A percentile compares a stretch with the other conserved stretches of the same genome.
phyloP scores from a whole-genome alignment of 1,284 basidiomycete species.

The Austropuccinia psidii region DNA sequence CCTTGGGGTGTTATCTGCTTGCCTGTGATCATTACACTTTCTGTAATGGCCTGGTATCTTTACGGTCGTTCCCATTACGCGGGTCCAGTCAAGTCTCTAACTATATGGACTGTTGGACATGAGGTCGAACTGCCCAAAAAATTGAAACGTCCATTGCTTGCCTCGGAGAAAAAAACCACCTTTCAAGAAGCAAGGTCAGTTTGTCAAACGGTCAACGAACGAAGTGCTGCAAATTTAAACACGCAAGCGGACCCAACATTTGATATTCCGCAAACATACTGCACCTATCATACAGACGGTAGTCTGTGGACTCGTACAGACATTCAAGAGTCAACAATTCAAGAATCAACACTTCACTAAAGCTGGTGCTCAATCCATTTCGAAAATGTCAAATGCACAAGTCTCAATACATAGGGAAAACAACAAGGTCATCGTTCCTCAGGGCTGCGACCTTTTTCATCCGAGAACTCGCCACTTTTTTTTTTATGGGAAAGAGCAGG shows the following conservation, averaged over 20 bases:
- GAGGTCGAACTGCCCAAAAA: slow-evolving; percentile 22
- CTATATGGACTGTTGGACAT: slow-evolving; percentile 26
- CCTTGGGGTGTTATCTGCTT: neutral
- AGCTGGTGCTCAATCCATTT: no score
- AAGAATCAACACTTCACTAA: no score
- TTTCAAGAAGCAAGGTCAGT: neutral
- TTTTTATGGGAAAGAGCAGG: no score
- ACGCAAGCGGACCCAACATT: neutral
- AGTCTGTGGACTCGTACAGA: slow-evolving; percentile 25
- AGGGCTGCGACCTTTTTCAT: no score
- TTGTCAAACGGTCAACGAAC: neutral
- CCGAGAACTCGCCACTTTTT: no score
- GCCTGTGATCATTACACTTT: neutral
- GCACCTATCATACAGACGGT: slow-evolving; percentile 13
- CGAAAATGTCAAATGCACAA: no score
- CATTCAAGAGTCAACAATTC: no score
- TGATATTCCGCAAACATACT: slow-evolving; percentile 9
- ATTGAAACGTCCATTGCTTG: neutral
- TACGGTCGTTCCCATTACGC: slow-evolving; percentile 16
- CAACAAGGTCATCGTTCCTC: no score
- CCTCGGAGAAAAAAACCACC: neutral
- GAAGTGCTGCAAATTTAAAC: neutral
- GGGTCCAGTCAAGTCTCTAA: slow-evolving; percentile 32
- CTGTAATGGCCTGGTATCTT: slow-evolving; percentile 8
- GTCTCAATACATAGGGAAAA: no score